Evolutionary conservation across 371 early-diverging fungal genomes (phyloP).

Genomic region (Paramicrosporidium saccamoebae): DNA sequence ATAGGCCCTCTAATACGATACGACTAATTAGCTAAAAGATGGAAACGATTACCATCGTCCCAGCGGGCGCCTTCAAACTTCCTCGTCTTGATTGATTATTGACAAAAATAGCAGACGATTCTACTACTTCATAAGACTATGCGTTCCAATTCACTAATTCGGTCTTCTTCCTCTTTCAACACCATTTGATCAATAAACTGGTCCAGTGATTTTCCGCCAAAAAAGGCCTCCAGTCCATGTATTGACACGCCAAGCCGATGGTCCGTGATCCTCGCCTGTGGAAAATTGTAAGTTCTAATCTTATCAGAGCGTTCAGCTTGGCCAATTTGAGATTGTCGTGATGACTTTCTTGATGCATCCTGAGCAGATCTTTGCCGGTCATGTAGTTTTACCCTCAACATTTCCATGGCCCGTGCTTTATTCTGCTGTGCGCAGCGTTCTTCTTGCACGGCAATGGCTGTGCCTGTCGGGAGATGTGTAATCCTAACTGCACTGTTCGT

Average conservation of each 20-base stretch:
- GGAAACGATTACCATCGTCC: too few species aligned
- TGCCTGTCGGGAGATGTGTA: conserved; percentile 65
- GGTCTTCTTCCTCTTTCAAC: conserved; percentile 10
- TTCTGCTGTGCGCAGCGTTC: conserved; percentile 69
- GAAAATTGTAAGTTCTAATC: conserved; percentile 50
- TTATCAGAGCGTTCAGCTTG: conserved; percentile 44
- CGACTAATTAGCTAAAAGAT: too few species aligned
- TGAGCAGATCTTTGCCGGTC: conserved; percentile 26
- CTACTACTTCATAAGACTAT: too few species aligned
- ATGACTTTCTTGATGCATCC: conserved; percentile 14
- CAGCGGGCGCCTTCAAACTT: too few species aligned
- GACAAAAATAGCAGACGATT: too few species aligned
- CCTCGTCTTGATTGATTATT: too few species aligned
- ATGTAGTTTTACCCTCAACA: conserved; percentile 38
- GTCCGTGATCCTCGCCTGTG: conserved; percentile 47
- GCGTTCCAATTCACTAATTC: too few species aligned
- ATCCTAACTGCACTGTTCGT: conserved; percentile 80
- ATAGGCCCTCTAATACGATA: too few species aligned
- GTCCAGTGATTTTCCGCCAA: conserved; percentile 14
- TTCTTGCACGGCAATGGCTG: conserved; percentile 54
- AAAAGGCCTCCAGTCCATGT: conserved; percentile 23
- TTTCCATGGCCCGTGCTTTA: conserved; percentile 44
- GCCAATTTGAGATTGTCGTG: conserved; percentile 21
- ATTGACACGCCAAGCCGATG: conserved; percentile 39
- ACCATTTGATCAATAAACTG: conserved; percentile 14